Base-by-base conservation (phyloP, 225 moss, liverwort and hornwort species). In the Marchantia paleacea region DNA sequence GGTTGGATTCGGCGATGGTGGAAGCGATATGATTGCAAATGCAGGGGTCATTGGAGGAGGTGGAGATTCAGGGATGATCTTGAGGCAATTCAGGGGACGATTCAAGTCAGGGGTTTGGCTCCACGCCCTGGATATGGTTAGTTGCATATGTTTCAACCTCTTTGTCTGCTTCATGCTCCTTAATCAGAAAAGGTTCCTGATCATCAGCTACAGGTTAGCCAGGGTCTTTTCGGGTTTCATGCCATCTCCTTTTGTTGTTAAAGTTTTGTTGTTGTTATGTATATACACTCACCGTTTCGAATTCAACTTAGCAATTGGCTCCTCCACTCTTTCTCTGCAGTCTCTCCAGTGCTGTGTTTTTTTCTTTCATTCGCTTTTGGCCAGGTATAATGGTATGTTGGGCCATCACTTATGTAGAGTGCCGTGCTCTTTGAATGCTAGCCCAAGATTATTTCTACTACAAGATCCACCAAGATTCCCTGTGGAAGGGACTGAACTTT, bases 371-470 rank as follows among this genome's bases (percentile, higher is more conserved):
- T 75, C 22, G 7, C 31, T 26, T 28, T 79, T 24, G 6, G 58
- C 19, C 83, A 88, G 88, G 88, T 88, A 88, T 70, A 85, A 81
- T n/a, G 64, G 60, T 76, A 50, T 76, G 53, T 31, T 88, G 72
- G 83, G 49, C 51, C 81, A 85, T 79, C 88, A 12, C 88, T 88
- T 55, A 14, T n/a, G n/a, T 88, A 51, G 73, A 88, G 76, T 85
- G 88, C 57, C 19, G 83, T 54, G 88, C 85, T 52, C 65, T 20
- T 55, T 88, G 85, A 88, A 88, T 63, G 78, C 79, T 29, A 13
- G 88, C 85, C n/a, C n/a, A n/a, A 60, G 88, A 88, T 79, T 67
- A 77, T 39, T 20, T 88, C 68, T 88, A 53, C 62, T 5, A 25
- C 25, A n/a, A 69, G 20, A 26, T n/a, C 52, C 52, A 69, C 11